A percentile compares a stretch with the other conserved stretches of the same genome.
These are phyloP conservation scores for Strobilomyces echinocephalus DNA, from an alignment of 768 basidiomycete genomes.

Conservation along the genomic window DNA sequence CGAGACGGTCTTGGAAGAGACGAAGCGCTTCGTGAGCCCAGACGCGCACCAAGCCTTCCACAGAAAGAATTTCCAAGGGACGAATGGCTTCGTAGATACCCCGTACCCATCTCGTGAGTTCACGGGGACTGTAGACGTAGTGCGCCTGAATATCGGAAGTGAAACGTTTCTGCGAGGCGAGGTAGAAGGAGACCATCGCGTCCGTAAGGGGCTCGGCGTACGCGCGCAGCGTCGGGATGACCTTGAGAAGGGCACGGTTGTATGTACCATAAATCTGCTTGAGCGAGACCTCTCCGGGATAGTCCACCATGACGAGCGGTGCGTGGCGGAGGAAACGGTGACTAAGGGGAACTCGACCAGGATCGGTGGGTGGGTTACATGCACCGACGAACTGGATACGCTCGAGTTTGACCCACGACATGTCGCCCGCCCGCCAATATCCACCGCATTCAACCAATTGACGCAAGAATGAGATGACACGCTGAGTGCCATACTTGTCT, in stretches of 20 bases:
- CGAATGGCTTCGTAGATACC: conserved; percentile 97
- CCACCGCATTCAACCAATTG: conserved; percentile 94
- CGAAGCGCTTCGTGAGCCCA: conserved; percentile 98
- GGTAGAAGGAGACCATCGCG: conserved; percentile 95
- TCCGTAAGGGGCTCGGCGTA: conserved; percentile 94
- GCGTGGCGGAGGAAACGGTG: conserved; percentile 98
- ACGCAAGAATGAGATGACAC: conserved; percentile 96
- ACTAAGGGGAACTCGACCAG: conserved; percentile 96
- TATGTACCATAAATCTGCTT: conserved; percentile 99
- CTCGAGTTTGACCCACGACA: conserved; percentile 96
- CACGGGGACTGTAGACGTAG: conserved; percentile 98
- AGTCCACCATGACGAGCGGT: conserved; percentile 97
- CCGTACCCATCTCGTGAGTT: conserved; percentile 94
- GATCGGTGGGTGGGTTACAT: conserved; percentile 98
- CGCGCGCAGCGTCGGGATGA: conserved; percentile 86
- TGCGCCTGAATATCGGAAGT: conserved; percentile 97
- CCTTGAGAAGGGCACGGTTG: conserved; percentile 92
- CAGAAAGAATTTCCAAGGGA: conserved; percentile 86
- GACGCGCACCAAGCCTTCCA: conserved; percentile 92
- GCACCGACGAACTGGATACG: conserved; percentile 99
- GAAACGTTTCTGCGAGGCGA: conserved; percentile 89
- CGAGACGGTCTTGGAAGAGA: conserved; percentile 95
- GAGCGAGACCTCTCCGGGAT: conserved; percentile 93
- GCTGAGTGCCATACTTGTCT: conserved; percentile 97
- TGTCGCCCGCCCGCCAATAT: conserved; percentile 90